Conservation (phyloP, 1,284 basidiomycete genomes). For the Ustilago shanxiensis region DNA sequence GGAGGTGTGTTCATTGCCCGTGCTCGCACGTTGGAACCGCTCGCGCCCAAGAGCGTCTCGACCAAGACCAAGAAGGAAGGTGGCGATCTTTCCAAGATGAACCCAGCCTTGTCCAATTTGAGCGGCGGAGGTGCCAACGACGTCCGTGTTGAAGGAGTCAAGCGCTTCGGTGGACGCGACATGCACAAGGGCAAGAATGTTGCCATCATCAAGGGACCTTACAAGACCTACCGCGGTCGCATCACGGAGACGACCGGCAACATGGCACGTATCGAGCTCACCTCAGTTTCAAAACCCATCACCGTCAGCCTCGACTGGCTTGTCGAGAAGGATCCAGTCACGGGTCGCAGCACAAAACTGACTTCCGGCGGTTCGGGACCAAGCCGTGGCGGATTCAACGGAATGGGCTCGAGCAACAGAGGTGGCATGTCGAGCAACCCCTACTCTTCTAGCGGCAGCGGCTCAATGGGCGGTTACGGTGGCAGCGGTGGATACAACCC, state of each 20-base stretch:
- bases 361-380: slow-evolving; percentile 24
- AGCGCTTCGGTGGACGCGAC: slow-evolving; percentile 72
- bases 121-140: slow-evolving; percentile 60
- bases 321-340: slow-evolving; percentile 75
- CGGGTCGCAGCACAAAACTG: slow-evolving; percentile 57
- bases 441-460: slow-evolving; percentile 34
- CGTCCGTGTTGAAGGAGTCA: slow-evolving; percentile 50
- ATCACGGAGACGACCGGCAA: slow-evolving; percentile 95
- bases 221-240: slow-evolving; percentile 90
- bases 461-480: slow-evolving; percentile 21
- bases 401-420: slow-evolving; percentile 27
- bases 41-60: slow-evolving; percentile 79
- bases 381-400: slow-evolving; percentile 29
- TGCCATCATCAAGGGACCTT: slow-evolving; percentile 85
- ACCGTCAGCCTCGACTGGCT: slow-evolving; percentile 86
- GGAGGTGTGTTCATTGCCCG: slow-evolving; percentile 91
- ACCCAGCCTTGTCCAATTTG: slow-evolving; percentile 77
- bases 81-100: slow-evolving; percentile 93
- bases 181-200: slow-evolving; percentile 85
- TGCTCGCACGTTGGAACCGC: slow-evolving; percentile 66
- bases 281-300: slow-evolving; percentile 89
- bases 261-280: slow-evolving; percentile 88
- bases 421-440: slow-evolving; percentile 46
- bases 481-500: slow-evolving; percentile 38
- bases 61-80: slow-evolving; percentile 53